Base-by-base conservation (phyloP, 192 early-diverging fungal genomes). In the Paraglomus brasilianum region DNA sequence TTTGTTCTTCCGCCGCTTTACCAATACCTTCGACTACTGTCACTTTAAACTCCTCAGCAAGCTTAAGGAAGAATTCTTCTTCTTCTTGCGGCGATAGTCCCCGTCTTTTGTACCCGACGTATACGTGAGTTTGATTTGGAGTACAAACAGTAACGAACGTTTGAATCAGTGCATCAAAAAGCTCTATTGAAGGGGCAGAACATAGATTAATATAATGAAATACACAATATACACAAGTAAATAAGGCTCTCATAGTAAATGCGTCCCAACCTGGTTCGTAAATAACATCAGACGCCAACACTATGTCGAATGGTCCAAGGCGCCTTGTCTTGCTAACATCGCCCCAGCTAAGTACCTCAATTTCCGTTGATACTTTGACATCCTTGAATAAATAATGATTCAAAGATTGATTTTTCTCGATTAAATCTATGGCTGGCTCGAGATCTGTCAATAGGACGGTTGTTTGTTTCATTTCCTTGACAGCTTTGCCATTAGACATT, bases 271-370 rank as follows among this genome's bases (percentile, higher is more conserved):
- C 67, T 5, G 67, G 67, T 46, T 69, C 67, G 42, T 69, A 69
- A 9, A 69, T 55, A 14, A 69, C 67, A 15, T 69, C 67, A 1
- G 67, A 69, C 10, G 67, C 67, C 5, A 69, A n/a, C 0, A 69
- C 53, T 10, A 49, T 42, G 58, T 69, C 67, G 4, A 69, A 13
- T 40, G 39, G n/a, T 36, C 43, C 67, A 6, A 69, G 7, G 9
- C 58, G 43, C 19, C 38, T 39, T 24, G 44, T 44, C 8, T 46
- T 57, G 5, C 11, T 5, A 19, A 24, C 8, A 45, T 69, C 67
- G 7, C 67, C 67, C 67, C 67, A 69, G 44, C 11, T 21, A 36
- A 69, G 58, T 8, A 24, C 5, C 21, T 57, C 22, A 22, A 69
- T 30, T 19, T 69, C 43, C 8, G 58, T 57, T 21, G 19, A 43